Percentiles rank a stretch among this genome's conserved stretches.
Conservation (phyloP, 208 protist species). For the Leishmania turanica region DNA sequence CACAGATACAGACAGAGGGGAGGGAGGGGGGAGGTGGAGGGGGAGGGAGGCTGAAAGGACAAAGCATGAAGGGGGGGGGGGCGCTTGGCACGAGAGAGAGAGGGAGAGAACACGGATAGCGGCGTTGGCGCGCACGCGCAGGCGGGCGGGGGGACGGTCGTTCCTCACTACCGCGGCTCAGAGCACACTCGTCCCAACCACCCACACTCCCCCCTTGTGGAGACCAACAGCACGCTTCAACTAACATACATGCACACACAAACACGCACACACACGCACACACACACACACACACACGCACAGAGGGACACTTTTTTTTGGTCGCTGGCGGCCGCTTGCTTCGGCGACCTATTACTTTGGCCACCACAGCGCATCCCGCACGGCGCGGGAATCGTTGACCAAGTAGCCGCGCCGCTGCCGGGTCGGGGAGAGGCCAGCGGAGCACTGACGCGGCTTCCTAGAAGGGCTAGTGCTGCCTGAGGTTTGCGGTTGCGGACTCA, state of each 20-base stretch:
- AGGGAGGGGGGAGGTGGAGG: too few relatives aligned
- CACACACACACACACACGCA: background rate
- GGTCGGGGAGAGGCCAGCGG: slow-evolving; percentile 10
- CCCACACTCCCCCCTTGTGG: too few relatives aligned
- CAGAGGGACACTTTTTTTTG: background rate
- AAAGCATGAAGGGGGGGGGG: too few relatives aligned
- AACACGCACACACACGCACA: background rate
- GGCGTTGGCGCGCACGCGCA: too few relatives aligned
- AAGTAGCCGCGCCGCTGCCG: slow-evolving; percentile 4
- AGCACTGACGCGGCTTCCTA: slow-evolving; percentile 1
- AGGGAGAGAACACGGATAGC: too few relatives aligned
- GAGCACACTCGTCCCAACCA: background rate
- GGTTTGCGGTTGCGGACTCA: background rate
- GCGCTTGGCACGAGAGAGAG: too few relatives aligned
- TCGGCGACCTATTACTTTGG: background rate
- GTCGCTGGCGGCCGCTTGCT: background rate
- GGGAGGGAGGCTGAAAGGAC: too few relatives aligned
- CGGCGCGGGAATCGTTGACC: slow-evolving; percentile 16
- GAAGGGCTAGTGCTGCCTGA: background rate
- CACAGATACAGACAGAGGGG: too few relatives aligned
- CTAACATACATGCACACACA: background rate
- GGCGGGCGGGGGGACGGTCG: too few relatives aligned
- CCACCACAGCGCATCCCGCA: slow-evolving; percentile 25
- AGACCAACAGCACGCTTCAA: background rate
- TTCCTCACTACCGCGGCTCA: too few relatives aligned